phyloP scores from a whole-genome alignment of 2,329 filamentous ascomycete genomes.

The Ophiostoma populinum region DNA sequence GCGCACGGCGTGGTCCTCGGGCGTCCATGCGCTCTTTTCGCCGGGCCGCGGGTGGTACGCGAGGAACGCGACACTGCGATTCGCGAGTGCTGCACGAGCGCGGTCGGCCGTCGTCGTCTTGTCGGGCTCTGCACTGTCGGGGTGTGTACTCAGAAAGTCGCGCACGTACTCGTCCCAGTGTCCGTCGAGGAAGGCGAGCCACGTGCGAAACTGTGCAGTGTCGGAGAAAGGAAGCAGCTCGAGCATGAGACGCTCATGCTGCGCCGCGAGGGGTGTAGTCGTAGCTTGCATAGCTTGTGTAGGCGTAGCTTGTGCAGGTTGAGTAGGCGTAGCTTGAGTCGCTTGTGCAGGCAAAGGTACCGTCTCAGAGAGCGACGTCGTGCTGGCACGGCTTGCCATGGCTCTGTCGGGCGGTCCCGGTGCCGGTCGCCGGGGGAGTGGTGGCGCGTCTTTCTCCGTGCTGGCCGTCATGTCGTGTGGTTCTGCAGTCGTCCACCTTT shows the following conservation, averaged over 20 bases:
- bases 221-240: conserved; percentile 23
- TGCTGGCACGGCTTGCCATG: too few relatives aligned
- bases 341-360: too few relatives aligned
- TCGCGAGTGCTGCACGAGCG: conserved; percentile 18
- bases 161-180: conserved; percentile 21
- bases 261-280: conserved; percentile 16
- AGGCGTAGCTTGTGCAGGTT: too few relatives aligned
- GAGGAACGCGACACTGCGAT: conserved; percentile 16
- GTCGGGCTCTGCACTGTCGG: not conserved
- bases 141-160: conserved; percentile 15
- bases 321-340: too few relatives aligned
- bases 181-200: conserved; percentile 19
- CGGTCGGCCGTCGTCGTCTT: conserved; percentile 17
- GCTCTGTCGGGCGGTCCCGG: too few relatives aligned
- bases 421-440: too few relatives aligned
- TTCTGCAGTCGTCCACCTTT: too few relatives aligned
- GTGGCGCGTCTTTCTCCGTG: too few relatives aligned
- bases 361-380: too few relatives aligned
- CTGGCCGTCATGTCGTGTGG: too few relatives aligned
- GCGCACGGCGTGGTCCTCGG: conserved; percentile 22
- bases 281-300: too few relatives aligned
- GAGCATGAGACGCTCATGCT: conserved; percentile 22
- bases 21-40: conserved; percentile 20
- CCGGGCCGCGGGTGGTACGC: conserved; percentile 17
- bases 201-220: conserved; percentile 18